Base-by-base conservation (phyloP, 1,284 basidiomycete species). In the Vanrija humicola region DNA sequence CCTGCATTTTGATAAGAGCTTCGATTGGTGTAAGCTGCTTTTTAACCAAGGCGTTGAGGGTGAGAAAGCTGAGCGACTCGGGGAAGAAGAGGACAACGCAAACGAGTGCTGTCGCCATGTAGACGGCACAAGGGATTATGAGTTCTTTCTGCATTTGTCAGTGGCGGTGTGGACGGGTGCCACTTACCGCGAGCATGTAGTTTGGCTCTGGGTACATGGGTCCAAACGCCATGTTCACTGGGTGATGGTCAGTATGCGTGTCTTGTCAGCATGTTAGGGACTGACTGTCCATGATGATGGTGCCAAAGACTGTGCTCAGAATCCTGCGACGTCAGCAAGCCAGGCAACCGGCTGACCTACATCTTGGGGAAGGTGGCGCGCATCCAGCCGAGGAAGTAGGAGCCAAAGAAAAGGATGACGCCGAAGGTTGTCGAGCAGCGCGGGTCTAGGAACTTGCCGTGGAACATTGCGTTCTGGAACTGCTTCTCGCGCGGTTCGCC, bases 51-150 rank as follows among this genome's bases (percentile, higher is more conserved):
- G 55, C 57, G 42, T 60, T 63, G 15, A 72, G 64, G 50, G 73
- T 54, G 40, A 72, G 73, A 60, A 86, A 84, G 55, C 84, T 85
- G 55, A 89, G 74, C 8, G 84, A 84, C 71, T 87, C 82, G 1
- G 89, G 89, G 68, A 90, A 90, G 56, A 90, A 78, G 38, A 89
- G 66, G 16, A 86, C 60, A 25, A 84, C 80, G 19, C 80, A 74
- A 5, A 79, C 78, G 23, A 86, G 53, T 0, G 82, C 86, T 43
- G 86, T 82, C 2, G 82, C 87, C 46, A 84, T 68, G 69, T 84
- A 88, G 57, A 79, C 82, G 1, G 77, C 69, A 0, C 83, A 79
- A 0, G 87, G 85, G 25, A 84, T 81, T 48, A 87, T 69, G 56
- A 89, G 78, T 42, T 58, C 48, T 43, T 55, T 58, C 67, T 70